Base-by-base conservation (phyloP, 2,329 filamentous ascomycete species). In the Nemania sp. region DNA sequence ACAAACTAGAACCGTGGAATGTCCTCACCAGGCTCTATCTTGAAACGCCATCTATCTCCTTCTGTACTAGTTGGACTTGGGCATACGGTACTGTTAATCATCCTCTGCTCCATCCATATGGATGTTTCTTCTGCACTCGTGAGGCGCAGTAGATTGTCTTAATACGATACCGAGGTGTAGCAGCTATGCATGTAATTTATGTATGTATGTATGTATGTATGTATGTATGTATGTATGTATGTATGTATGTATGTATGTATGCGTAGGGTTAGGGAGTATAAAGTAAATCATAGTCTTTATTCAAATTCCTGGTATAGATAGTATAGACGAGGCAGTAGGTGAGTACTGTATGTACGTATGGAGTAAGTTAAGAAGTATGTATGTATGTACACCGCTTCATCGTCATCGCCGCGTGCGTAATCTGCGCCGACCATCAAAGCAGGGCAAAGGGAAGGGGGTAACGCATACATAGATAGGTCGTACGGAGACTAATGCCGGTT, bases 1-100 rank as follows among this genome's bases (percentile, higher is more conserved):
- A 45, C 45, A 51, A 62, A 62, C 52, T 58, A 55, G 52, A 29
- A 51, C 51, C 32, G 22, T 27, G 63, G 63, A 56, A 66, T 53
- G 43, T 61, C 11, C 22, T 27, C 10, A 27, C 47, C 47, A 18
- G 47, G 24, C 24, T 51, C 47, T 51, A 45, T 27, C 47, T 27
- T 51, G 47, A 51, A 51, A 51, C 24, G 24, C 47, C 24, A 15
- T 51, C 47, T 51, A 27, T 11, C 47, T 51, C 13, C 22, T 18
- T 51, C 24, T 11, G 22, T 27, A 51, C 47, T 51, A 45, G 41
- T 45, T 45, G 5, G 41, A 8, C 18, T 45, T 3, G n/a, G 18
- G 20, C 41, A 45, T 27, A 51, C 5, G 10, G 24, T 27, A 51
- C 47, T 2, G 47, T 27, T 18, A 51, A 27, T 27, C 47, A 51